Evolutionary conservation across 306 rosid genomes (phyloP), one percentile per base, ranked within the genome.

Genomic region (Casuarina cunninghamiana): DNA sequence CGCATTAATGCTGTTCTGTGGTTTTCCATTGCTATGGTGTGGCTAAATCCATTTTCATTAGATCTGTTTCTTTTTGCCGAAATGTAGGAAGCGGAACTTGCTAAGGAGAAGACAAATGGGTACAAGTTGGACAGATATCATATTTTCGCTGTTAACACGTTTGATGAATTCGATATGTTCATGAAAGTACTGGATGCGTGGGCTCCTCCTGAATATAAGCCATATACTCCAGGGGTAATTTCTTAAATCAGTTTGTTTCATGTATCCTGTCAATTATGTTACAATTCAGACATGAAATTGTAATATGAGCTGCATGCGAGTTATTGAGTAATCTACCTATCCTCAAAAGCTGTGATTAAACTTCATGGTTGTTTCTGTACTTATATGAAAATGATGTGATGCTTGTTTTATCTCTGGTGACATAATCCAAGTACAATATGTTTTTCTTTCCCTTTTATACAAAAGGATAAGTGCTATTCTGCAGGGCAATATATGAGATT

Each of bases 71-170:
- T 13, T 77, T 19, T 72, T 54, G 3, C 44, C 48, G 2, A 42
- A 15, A 76, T 79, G 43, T 78, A 95, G 98, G 98, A 92, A 80
- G 98, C 98, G 3, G 97, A 95, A 79, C 90, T 92, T 62, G 98
- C 97, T 38, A 92, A 81, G 77, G 98, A 92, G 86, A 92, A 86
- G 84, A 91, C 97, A 5, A 89, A 94, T 62, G 98, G 97, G 7
- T 94, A 94, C 83, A 95, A 91, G 73, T 73, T 95, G 88, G 98
- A 95, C 58, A 87, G 89, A 0, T 62, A 89, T 0, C 98, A 95
- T 74, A 87, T 95, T 21, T 95, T 95, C 82, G 71, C 91, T 0
- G 92, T 92, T 26, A 92, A 69, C 81, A 91, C 88, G 97, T 95
- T 92, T 35, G 91, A 92, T 68, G 97, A 95, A 74, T 87, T 95